Conservation (phyloP, 257 asterid species). For the Salvia rosmarinus region DNA sequence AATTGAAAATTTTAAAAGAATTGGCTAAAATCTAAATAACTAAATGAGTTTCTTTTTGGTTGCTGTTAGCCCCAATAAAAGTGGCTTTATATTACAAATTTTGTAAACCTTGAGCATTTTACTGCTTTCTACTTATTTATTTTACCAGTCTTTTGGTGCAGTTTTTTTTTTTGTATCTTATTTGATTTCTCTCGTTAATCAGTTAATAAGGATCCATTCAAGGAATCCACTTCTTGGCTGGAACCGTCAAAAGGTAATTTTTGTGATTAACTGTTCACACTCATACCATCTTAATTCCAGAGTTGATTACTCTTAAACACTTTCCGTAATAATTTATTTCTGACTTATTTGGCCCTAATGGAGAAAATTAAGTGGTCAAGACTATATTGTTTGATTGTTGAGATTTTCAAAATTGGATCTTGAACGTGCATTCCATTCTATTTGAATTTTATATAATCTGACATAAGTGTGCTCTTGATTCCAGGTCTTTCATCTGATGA, state of each 20-base stretch:
- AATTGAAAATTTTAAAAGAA: too few relatives aligned
- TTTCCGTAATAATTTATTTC: neutral
- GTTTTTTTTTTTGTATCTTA: constrained; percentile 15
- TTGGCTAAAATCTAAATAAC: too few relatives aligned
- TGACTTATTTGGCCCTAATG: neutral
- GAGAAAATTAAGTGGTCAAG: neutral
- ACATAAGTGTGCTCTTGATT: constrained; percentile 35
- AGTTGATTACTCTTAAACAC: neutral
- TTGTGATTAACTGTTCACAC: constrained; percentile 1
- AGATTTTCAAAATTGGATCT: neutral
- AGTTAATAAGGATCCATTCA: constrained; percentile 75
- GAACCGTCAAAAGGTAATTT: constrained; percentile 86
- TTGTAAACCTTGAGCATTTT: neutral
- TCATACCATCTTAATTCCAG: neutral
- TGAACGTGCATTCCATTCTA: neutral
- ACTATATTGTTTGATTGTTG: neutral
- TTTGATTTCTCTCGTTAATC: constrained; percentile 25
- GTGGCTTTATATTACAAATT: neutral
- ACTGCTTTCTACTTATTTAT: neutral
- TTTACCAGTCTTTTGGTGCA: neutral
- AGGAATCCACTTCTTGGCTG: constrained; percentile 67
- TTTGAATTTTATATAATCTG: constrained; percentile 22
- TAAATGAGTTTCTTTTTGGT: too few relatives aligned
- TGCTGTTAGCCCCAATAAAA: too few relatives aligned
- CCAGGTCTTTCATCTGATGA: constrained; percentile 89